Conservation (phyloP, 371 early-diverging fungal genomes). For the Actinomortierella ambigua region DNA sequence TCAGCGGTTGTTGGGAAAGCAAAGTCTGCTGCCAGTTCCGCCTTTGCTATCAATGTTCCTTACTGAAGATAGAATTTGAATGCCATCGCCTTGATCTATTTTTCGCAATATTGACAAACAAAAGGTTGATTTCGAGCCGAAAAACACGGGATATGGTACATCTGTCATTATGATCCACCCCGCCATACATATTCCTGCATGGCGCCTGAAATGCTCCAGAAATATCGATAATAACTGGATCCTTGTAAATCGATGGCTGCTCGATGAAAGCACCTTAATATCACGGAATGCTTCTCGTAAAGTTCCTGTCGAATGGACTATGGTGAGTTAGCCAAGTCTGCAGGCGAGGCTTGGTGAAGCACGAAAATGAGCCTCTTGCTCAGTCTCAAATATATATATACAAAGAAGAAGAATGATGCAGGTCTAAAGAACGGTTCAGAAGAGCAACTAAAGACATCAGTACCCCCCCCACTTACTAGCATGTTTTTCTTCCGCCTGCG, state of each 20-base stretch:
- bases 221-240: constrained; percentile 56
- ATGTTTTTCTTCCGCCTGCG: background rate
- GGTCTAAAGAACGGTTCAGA: too few species aligned
- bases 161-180: background rate
- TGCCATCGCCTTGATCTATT: constrained; percentile 66
- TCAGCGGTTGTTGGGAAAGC: constrained; percentile 26
- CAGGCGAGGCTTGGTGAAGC: constrained; percentile 59
- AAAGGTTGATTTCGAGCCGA: background rate
- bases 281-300: constrained; percentile 51
- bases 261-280: constrained; percentile 54
- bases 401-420: too few species aligned
- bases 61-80: constrained; percentile 59
- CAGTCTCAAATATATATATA: constrained; percentile 64
- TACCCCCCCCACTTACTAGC: too few species aligned
- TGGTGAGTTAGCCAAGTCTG: constrained; percentile 13
- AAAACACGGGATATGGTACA: background rate
- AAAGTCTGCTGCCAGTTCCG: constrained; percentile 54
- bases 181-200: constrained; percentile 59
- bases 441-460: background rate
- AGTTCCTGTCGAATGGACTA: constrained; percentile 51
- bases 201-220: constrained; percentile 54
- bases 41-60: constrained; percentile 51
- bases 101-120: too few species aligned
- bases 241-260: constrained; percentile 56
- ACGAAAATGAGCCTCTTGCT: constrained; percentile 70